A percentile compares a stretch with the other conserved stretches of the same genome.
Evolutionary conservation across 164 flowering plant species (phyloP).

Genomic region (Tinospora cordifolia): DNA sequence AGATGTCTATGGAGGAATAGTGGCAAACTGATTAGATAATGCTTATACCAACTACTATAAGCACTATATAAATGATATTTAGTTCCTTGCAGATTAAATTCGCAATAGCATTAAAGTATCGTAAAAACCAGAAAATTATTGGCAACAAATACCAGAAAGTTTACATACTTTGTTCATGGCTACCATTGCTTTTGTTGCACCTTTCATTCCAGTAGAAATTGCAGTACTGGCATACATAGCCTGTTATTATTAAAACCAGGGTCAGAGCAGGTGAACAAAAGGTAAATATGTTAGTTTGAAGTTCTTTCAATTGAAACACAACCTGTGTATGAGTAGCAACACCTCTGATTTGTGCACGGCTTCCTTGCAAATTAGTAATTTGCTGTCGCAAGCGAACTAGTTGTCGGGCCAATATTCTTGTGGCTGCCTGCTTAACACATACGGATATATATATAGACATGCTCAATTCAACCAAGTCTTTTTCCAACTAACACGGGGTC

Average conservation of each 20-base stretch:
- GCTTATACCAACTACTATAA: too few species aligned
- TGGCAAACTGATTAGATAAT: background rate
- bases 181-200: conserved; percentile 88
- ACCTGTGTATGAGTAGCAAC: conserved; percentile 95
- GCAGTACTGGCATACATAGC: conserved; percentile 88
- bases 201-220: conserved; percentile 84
- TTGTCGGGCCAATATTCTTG: conserved; percentile 88
- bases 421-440: conserved; percentile 56
- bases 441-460: conserved; percentile 5
- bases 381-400: conserved; percentile 87
- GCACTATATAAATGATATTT: too few species aligned
- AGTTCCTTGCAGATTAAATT: too few species aligned
- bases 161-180: conserved; percentile 76
- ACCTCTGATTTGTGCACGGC: conserved; percentile 95
- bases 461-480: too few species aligned
- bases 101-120: too few species aligned
- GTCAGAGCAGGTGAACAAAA: background rate
- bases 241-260: conserved; percentile 23
- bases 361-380: conserved; percentile 87
- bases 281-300: background rate
- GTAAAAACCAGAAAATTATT: too few species aligned
- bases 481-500: too few species aligned
- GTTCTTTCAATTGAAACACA: background rate
- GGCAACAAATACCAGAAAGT: background rate
- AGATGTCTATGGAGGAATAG: background rate